Evolutionary conservation across 805 yeast species (phyloP).

Genomic region (Myxozyma lipomycoides): DNA sequence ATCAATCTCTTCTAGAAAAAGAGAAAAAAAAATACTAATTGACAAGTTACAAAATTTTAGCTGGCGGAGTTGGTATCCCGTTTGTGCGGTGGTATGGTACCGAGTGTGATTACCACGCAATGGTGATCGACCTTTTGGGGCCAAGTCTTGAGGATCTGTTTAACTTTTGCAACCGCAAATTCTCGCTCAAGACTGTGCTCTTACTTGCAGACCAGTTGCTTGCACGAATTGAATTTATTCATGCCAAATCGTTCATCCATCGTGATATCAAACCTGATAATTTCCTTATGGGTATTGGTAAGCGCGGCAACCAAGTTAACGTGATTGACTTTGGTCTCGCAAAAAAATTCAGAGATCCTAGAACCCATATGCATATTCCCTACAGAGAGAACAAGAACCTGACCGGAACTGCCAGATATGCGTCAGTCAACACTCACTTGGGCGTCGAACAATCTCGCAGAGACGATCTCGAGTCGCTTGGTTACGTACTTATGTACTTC

Average conservation of each 20-base stretch:
- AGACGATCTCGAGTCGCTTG: slow-evolving; percentile 92
- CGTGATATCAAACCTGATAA: slow-evolving; percentile 82
- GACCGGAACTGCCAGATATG: slow-evolving; percentile 97
- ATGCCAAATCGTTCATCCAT: slow-evolving; percentile 87
- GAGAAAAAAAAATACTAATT: not conserved
- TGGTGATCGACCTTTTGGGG: slow-evolving; percentile 93
- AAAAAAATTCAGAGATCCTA: slow-evolving; percentile 88
- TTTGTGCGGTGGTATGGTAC: slow-evolving; percentile 96
- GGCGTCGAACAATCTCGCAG: slow-evolving; percentile 97
- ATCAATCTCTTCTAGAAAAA: not conserved
- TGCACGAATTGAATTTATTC: slow-evolving; percentile 91
- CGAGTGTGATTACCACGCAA: slow-evolving; percentile 92
- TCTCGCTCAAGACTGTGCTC: slow-evolving; percentile 87
- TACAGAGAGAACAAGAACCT: slow-evolving; percentile 93
- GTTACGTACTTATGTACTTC: slow-evolving; percentile 89
- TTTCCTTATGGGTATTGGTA: slow-evolving; percentile 83
- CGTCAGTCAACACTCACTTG: slow-evolving; percentile 89
- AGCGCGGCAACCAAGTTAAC: slow-evolving; percentile 91
- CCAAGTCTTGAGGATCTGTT: slow-evolving; percentile 93
- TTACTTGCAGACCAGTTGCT: slow-evolving; percentile 90
- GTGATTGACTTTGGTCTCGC: slow-evolving; percentile 94
- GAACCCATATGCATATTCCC: slow-evolving; percentile 91
- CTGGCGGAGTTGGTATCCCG: slow-evolving; percentile 97
- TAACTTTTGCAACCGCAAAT: slow-evolving; percentile 91
- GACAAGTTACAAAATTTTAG: slow-evolving; percentile 65